Conservation (phyloP, 2,329 filamentous ascomycete species). For the Cordyceps sp. region DNA sequence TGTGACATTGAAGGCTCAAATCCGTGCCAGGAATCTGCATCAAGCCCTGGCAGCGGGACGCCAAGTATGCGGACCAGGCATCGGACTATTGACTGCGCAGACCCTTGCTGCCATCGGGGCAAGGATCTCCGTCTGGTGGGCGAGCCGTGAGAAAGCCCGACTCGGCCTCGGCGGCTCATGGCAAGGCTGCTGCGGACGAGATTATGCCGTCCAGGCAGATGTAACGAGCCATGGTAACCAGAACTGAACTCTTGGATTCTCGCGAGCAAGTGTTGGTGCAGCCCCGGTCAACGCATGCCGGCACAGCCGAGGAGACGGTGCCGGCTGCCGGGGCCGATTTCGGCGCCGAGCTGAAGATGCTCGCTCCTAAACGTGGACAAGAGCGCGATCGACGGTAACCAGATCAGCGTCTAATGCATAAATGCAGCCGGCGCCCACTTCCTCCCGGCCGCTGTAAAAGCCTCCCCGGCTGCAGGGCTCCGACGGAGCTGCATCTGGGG, state of each 20-base stretch:
- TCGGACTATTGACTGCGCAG: conserved; percentile 53
- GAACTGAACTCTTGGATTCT: too few relatives aligned
- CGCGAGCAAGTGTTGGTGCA: conserved; percentile 38
- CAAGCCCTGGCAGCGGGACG: too few relatives aligned
- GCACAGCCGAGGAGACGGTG: too few relatives aligned
- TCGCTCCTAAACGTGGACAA: conserved; percentile 46
- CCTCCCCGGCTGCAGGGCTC: conserved; percentile 43
- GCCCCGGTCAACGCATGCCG: conserved; percentile 35
- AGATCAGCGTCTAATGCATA: conserved; percentile 55
- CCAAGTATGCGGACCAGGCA: conserved; percentile 46
- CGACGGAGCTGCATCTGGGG: conserved; percentile 20
- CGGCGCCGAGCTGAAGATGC: conserved; percentile 32
- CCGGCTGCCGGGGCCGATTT: too few relatives aligned
- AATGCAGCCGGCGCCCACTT: conserved; percentile 60
- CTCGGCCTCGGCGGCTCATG: conserved; percentile 38
- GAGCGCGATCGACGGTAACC: conserved; percentile 49
- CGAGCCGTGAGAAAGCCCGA: conserved; percentile 46
- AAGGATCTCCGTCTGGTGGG: conserved; percentile 55
- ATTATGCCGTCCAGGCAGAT: conserved; percentile 45
- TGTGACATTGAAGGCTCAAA: too few relatives aligned
- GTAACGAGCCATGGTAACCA: conserved; percentile 45
- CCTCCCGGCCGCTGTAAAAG: conserved; percentile 42
- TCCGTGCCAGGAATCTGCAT: too few relatives aligned
- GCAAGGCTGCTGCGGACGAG: conserved; percentile 32
- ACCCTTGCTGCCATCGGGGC: conserved; percentile 50